phyloP scores from a whole-genome alignment of 176 grass and related monocot genomes.

The Oryza glumipatula region DNA sequence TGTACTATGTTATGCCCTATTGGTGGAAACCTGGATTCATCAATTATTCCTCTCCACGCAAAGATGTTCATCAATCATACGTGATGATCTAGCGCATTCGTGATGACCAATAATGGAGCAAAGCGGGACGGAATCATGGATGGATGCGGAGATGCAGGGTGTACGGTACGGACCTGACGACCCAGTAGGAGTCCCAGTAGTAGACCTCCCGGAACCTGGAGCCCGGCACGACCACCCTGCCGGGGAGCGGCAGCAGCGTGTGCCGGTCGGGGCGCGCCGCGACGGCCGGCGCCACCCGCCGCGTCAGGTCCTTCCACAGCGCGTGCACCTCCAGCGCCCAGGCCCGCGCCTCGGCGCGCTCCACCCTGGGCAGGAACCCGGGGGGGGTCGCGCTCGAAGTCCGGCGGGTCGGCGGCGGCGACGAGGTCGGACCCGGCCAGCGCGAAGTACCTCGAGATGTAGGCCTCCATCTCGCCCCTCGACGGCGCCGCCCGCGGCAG shows the following conservation, averaged over 20 bases:
- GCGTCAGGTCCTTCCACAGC: constrained; percentile 68
- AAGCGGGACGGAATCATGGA: not conserved
- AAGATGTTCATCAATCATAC: not conserved
- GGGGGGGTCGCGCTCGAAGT: constrained; percentile 63
- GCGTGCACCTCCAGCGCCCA: constrained; percentile 95
- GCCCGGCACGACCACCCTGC: constrained; percentile 64
- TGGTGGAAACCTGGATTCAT: not conserved
- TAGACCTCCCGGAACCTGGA: constrained; percentile 92
- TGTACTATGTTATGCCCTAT: not conserved
- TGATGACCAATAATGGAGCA: constrained; percentile 13
- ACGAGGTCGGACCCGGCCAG: constrained; percentile 75
- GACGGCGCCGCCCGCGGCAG: constrained; percentile 34
- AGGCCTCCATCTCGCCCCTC: constrained; percentile 44
- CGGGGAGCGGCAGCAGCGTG: constrained; percentile 79
- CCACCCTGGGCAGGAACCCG: constrained; percentile 77
- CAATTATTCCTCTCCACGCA: not conserved
- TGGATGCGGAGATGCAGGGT: not conserved
- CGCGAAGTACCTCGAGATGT: constrained; percentile 53
- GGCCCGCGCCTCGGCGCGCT: constrained; percentile 51
- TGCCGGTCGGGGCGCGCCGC: constrained; percentile 53
- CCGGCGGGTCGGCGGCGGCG: constrained; percentile 37
- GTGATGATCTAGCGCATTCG: not conserved
- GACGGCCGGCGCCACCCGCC: constrained; percentile 53
- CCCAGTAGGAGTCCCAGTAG: constrained; percentile 99
- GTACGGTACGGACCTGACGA: constrained; percentile 64